Evolutionary conservation across 805 yeast genomes (phyloP).

Genomic region (Sugiyamaella qingdaonensis): DNA sequence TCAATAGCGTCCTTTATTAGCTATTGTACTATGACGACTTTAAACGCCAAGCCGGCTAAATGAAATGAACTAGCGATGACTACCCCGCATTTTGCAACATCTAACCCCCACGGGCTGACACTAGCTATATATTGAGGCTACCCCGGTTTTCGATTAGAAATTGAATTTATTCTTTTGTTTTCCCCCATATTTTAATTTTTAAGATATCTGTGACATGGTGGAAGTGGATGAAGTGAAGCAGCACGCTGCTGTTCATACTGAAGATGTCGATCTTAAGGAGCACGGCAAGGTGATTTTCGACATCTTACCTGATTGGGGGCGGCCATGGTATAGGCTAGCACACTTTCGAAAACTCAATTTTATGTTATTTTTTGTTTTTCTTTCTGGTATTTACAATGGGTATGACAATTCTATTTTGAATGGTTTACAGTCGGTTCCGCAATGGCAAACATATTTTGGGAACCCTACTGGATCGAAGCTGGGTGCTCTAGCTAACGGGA

Average conservation of each 20-base stretch:
- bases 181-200: no score
- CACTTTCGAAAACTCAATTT: background rate
- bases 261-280: background rate
- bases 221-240: background rate
- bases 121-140: no score
- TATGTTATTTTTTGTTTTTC: background rate
- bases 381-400: constrained; percentile 10
- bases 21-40: no score
- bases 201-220: no score
- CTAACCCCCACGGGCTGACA: no score
- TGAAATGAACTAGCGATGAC: no score
- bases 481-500: constrained; percentile 13
- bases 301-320: constrained; percentile 4
- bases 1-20: no score
- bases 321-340: constrained; percentile 5
- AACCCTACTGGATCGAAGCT: constrained; percentile 13
- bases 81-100: no score
- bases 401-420: constrained; percentile 18
- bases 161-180: no score
- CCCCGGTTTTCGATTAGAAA: no score
- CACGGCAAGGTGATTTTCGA: background rate
- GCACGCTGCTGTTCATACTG: background rate
- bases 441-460: constrained; percentile 16
- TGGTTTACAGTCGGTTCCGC: constrained; percentile 23
- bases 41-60: no score